phyloP scores from a whole-genome alignment of 495 filamentous ascomycete species.

The Echria macrotheca region DNA sequence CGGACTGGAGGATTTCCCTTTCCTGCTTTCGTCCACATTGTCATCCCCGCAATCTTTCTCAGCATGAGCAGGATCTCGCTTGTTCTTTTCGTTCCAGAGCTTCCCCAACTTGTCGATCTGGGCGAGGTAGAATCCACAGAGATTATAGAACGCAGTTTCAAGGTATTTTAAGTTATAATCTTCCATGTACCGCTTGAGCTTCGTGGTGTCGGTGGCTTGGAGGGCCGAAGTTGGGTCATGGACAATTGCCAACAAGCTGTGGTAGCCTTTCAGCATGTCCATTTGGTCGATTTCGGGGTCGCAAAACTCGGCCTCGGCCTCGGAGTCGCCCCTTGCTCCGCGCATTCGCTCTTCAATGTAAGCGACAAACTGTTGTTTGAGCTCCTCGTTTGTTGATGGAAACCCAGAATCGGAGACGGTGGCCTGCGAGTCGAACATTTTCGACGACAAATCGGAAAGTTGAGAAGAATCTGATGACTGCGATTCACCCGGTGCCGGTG shows the following conservation, averaged over 20 bases:
- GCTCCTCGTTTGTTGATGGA: slow-evolving; percentile 11
- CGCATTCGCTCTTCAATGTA: slow-evolving; percentile 8
- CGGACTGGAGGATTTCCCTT: slow-evolving; percentile 7
- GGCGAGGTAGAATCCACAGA: not conserved
- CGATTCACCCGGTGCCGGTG: slow-evolving; percentile 1
- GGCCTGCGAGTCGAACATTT: slow-evolving; percentile 10
- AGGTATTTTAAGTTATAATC: not conserved
- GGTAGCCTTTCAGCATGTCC: not conserved
- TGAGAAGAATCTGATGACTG: slow-evolving; percentile 5
- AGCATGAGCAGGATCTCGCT: slow-evolving; percentile 3
- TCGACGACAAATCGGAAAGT: slow-evolving; percentile 9
- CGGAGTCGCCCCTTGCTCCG: slow-evolving; percentile 6
- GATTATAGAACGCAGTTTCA: slow-evolving; percentile 1
- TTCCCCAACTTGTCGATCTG: slow-evolving; percentile 6
- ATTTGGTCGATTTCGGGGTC: slow-evolving; percentile 6
- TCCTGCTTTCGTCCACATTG: slow-evolving; percentile 3
- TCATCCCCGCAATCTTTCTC: slow-evolving; percentile 7
- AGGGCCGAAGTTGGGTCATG: slow-evolving; percentile 10
- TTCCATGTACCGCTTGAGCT: not conserved
- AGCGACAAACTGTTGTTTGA: slow-evolving; percentile 11
- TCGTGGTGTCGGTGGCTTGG: slow-evolving; percentile 5
- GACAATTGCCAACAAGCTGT: slow-evolving; percentile 11
- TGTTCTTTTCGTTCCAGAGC: slow-evolving; percentile 8
- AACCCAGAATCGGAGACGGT: slow-evolving; percentile 9
- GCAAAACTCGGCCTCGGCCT: slow-evolving; percentile 6